These are phyloP conservation scores for Neurospora tetrasperma DNA, from an alignment of 495 filamentous ascomycete genomes.

Conservation along the genomic window DNA sequence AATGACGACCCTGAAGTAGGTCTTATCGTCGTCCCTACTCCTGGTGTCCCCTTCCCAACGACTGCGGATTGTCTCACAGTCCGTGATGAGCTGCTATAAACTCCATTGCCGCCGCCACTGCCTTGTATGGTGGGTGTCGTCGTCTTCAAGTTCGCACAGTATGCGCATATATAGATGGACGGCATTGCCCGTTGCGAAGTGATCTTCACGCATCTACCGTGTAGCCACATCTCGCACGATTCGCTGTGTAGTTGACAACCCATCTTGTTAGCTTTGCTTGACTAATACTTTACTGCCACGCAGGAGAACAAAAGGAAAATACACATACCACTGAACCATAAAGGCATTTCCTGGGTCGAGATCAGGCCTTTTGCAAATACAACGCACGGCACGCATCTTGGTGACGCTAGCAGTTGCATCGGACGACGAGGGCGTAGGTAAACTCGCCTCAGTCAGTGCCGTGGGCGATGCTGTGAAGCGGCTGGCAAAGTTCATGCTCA, in stretches of 20 bases:
- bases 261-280: constrained; percentile 6
- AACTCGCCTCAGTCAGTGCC: constrained; percentile 54
- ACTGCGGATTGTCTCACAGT: not conserved
- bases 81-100: not conserved
- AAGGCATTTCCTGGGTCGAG: constrained; percentile 46
- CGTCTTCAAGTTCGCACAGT: constrained; percentile 48
- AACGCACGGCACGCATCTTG: constrained; percentile 51
- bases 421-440: constrained; percentile 52
- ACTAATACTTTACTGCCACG: not conserved
- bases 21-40: not conserved
- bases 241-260: constrained; percentile 41
- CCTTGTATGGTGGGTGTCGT: not conserved
- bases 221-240: constrained; percentile 79
- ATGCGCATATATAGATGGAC: constrained; percentile 69
- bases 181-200: constrained; percentile 50
- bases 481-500: constrained; percentile 12
- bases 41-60: not conserved
- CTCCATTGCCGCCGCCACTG: constrained; percentile 10
- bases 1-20: not conserved
- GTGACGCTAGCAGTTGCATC: constrained; percentile 24
- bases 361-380: constrained; percentile 52
- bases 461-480: constrained; percentile 45
- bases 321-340: constrained; percentile 74
- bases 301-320: not conserved
- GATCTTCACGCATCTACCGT: constrained; percentile 67